Evolutionary conservation across 768 basidiomycete genomes (phyloP).

Genomic region (Pleurotus eryngii): DNA sequence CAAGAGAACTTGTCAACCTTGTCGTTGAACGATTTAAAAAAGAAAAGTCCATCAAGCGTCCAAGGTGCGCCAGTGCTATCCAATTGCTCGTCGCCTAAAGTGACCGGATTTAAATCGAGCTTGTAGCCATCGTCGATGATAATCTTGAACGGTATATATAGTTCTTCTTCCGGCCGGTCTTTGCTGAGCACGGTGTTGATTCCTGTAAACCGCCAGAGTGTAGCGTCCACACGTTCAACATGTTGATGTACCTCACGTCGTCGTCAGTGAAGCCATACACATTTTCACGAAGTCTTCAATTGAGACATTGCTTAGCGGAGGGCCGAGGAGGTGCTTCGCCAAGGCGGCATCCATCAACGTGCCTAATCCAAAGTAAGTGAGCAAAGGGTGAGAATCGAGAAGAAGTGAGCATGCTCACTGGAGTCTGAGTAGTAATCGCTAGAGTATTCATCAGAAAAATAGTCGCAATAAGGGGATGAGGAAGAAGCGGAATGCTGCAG

Average conservation of each 20-base stretch:
- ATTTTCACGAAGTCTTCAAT: neutral
- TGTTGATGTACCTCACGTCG: neutral
- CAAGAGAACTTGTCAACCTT: too few species aligned
- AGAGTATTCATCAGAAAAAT: too few species aligned
- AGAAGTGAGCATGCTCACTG: too few species aligned
- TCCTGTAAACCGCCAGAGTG: neutral
- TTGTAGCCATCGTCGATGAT: neutral
- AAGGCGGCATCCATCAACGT: too few species aligned
- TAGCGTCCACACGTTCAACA: neutral
- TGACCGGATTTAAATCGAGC: neutral
- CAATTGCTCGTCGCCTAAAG: neutral
- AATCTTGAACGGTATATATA: neutral
- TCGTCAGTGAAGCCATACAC: neutral
- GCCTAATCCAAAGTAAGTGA: too few species aligned
- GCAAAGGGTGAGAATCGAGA: too few species aligned
- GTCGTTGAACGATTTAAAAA: neutral
- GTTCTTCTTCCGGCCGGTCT: neutral
- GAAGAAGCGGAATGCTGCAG: too few species aligned
- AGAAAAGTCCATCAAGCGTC: neutral
- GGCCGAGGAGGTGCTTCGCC: neutral
- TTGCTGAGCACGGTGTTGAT: neutral
- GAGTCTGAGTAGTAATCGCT: too few species aligned
- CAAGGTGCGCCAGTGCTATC: neutral
- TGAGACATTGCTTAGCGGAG: neutral
- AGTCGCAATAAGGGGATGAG: too few species aligned